phyloP scores from a whole-genome alignment of 139 green algal genomes.

The Coelastrella sp. region DNA sequence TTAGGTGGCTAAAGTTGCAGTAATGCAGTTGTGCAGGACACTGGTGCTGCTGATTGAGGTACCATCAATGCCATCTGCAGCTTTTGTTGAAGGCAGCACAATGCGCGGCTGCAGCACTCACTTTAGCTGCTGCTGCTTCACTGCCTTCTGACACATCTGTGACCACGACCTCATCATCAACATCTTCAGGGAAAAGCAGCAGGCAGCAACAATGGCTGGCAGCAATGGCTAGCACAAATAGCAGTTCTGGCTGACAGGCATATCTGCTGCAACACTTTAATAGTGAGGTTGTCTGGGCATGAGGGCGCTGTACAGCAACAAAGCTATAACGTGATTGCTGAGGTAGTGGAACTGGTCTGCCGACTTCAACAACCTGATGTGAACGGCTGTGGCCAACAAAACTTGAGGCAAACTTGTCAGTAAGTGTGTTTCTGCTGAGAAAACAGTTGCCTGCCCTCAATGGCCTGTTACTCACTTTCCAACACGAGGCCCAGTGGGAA shows the following conservation, averaged over 20 bases:
- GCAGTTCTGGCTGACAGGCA: neutral
- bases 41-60: neutral
- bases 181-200: neutral
- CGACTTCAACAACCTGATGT: no score
- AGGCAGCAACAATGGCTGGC: neutral
- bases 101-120: neutral
- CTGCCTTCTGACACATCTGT: conserved; percentile 14
- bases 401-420: no score
- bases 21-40: neutral
- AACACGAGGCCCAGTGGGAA: conserved; percentile 38
- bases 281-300: no score
- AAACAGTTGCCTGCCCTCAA: neutral
- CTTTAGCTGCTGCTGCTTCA: neutral
- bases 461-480: conserved; percentile 17
- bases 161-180: conserved; percentile 16
- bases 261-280: neutral
- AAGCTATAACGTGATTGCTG: no score
- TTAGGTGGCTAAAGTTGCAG: neutral
- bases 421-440: no score
- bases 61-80: neutral
- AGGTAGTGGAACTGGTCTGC: no score
- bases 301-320: no score
- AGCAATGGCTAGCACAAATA: neutral
- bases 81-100: neutral
- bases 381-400: no score